Evolutionary conservation across 176 grass and related monocot genomes (phyloP).

Genomic region (Coix lacrymajobi): DNA sequence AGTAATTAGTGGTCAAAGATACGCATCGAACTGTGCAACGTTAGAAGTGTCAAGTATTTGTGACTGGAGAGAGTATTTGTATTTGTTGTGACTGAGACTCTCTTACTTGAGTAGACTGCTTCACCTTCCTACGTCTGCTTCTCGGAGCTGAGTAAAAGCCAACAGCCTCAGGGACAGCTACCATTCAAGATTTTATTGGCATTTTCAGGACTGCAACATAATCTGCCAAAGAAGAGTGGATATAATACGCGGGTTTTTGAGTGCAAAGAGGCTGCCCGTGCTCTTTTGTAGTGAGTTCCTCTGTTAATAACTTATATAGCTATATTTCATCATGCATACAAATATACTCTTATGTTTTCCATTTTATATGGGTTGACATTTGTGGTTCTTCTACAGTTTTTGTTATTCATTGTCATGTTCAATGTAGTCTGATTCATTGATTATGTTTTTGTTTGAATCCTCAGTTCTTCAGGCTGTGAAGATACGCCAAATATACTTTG

Average conservation of each 20-base stretch:
- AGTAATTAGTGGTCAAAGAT: background rate
- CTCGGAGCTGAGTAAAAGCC: slow-evolving; percentile 54
- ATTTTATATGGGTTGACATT: background rate
- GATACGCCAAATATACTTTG: slow-evolving; percentile 41
- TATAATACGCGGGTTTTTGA: slow-evolving; percentile 85
- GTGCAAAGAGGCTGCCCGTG: slow-evolving; percentile 78
- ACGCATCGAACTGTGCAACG: background rate
- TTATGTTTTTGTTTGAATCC: slow-evolving; percentile 28
- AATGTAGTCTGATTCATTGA: background rate
- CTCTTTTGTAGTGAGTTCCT: slow-evolving; percentile 66
- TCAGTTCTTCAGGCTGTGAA: slow-evolving; percentile 43
- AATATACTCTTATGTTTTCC: slow-evolving; percentile 1
- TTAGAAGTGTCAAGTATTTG: background rate
- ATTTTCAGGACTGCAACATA: slow-evolving; percentile 90
- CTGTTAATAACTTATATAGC: background rate
- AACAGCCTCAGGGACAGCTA: slow-evolving; percentile 34
- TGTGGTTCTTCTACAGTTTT: background rate
- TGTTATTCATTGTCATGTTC: background rate
- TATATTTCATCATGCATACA: background rate
- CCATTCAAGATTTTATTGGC: slow-evolving; percentile 93
- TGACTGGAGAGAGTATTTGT: background rate
- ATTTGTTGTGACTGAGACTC: slow-evolving; percentile 22
- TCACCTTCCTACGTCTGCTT: slow-evolving; percentile 55
- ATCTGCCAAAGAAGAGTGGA: slow-evolving; percentile 76
- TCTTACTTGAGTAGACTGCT: slow-evolving; percentile 51